Evolutionary conservation across 1,284 basidiomycete species (phyloP).

Genomic region (Moniliophthora roreri): DNA sequence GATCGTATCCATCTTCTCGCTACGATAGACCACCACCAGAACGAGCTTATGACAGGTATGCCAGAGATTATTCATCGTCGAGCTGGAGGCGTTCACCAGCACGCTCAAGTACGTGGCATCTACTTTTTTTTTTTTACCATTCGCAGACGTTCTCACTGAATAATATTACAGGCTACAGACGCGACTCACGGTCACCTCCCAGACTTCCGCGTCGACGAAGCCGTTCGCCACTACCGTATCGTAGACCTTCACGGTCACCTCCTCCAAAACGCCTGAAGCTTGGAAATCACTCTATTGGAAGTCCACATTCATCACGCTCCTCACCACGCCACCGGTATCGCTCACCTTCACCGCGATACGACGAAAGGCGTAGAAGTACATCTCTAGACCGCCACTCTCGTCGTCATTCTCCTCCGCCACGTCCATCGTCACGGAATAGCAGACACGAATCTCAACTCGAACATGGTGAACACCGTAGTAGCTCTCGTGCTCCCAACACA

Average conservation of each 20-base stretch:
- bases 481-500: neutral
- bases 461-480: neutral
- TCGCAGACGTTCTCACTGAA: too few relatives aligned
- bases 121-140: too few relatives aligned
- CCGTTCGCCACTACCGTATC: neutral
- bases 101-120: too few relatives aligned
- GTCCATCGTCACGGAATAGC: neutral
- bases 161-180: neutral
- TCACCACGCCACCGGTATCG: neutral
- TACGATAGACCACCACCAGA: too few relatives aligned
- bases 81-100: too few relatives aligned
- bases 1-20: neutral
- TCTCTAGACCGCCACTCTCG: neutral
- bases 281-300: neutral
- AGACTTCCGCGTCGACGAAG: neutral
- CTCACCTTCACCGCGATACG: neutral
- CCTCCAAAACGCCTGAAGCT: neutral
- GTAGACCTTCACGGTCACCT: neutral
- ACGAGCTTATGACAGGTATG: too few relatives aligned
- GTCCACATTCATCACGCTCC: neutral
- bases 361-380: neutral
- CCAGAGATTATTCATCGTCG: too few relatives aligned
- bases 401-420: neutral
- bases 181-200: neutral
- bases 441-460: neutral